Evolutionary conservation across 2,329 filamentous ascomycete genomes (phyloP).

Genomic region (Monilinia aucupariae): DNA sequence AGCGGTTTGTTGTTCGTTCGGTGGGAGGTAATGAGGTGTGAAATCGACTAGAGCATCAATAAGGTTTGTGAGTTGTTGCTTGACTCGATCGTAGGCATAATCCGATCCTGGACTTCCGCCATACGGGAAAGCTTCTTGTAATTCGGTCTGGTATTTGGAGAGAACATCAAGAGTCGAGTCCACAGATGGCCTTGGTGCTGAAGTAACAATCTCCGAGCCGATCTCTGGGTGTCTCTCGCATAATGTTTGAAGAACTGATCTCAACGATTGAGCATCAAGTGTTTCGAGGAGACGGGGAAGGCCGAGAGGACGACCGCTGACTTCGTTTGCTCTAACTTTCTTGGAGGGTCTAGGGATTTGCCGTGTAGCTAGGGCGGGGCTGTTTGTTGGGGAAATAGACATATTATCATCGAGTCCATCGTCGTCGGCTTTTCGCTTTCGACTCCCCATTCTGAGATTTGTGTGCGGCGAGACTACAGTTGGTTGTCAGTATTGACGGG

Average conservation of each 20-base stretch:
- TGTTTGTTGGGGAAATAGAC: slow-evolving; percentile 80
- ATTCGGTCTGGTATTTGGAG: slow-evolving; percentile 69
- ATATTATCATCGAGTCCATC: slow-evolving; percentile 77
- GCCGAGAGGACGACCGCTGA: slow-evolving; percentile 60
- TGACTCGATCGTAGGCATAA: slow-evolving; percentile 91
- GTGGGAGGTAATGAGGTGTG: slow-evolving; percentile 90
- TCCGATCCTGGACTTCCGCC: slow-evolving; percentile 81
- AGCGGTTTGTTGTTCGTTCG: slow-evolving; percentile 77
- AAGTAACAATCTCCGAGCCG: slow-evolving; percentile 73
- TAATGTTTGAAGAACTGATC: slow-evolving; percentile 80
- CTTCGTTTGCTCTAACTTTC: slow-evolving; percentile 58
- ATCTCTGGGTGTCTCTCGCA: slow-evolving; percentile 87
- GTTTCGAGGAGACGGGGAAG: slow-evolving; percentile 86
- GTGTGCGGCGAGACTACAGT: slow-evolving; percentile 41
- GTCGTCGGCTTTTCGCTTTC: slow-evolving; percentile 83
- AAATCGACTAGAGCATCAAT: slow-evolving; percentile 90
- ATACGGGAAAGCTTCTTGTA: slow-evolving; percentile 77
- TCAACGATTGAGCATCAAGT: slow-evolving; percentile 76
- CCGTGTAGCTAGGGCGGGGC: slow-evolving; percentile 68
- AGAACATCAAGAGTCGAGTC: slow-evolving; percentile 75
- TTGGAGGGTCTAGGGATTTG: slow-evolving; percentile 62
- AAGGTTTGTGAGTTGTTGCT: slow-evolving; percentile 70
- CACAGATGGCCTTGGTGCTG: slow-evolving; percentile 83
- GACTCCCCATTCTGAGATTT: slow-evolving; percentile 44
- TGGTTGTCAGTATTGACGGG: slow-evolving; percentile 18